Percentiles rank a stretch among this genome's conserved stretches.
These are phyloP conservation scores for Eutrema yunnanense DNA, from an alignment of 345 rosid species.

Conservation along the genomic window DNA sequence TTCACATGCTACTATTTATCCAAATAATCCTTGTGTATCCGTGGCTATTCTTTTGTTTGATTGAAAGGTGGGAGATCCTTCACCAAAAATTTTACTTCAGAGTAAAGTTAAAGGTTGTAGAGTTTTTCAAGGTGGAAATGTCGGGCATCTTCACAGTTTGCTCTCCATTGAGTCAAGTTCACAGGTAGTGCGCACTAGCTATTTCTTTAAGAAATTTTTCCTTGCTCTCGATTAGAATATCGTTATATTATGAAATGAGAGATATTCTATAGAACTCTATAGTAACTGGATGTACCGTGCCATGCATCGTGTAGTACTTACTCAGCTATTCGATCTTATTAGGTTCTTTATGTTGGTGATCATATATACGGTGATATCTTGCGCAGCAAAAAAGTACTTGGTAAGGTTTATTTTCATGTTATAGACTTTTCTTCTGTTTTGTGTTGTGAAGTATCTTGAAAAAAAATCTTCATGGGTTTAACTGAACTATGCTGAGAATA, in stretches of 20 bases:
- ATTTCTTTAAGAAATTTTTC: neutral
- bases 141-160: constrained; percentile 89
- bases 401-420: constrained; percentile 34
- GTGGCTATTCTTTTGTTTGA: neutral
- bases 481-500: neutral
- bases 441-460: neutral
- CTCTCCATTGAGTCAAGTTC: constrained; percentile 93
- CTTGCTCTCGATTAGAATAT: neutral
- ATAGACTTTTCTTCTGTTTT: neutral
- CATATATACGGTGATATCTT: constrained; percentile 96
- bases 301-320: neutral
- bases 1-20: neutral
- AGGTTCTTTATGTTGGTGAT: constrained; percentile 98
- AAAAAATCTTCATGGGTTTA: neutral
- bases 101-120: constrained; percentile 39
- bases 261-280: neutral
- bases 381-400: constrained; percentile 95
- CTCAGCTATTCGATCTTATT: constrained; percentile 6
- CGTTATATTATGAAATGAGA: neutral
- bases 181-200: constrained; percentile 47
- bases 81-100: constrained; percentile 39
- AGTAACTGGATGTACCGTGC: neutral
- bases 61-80: constrained; percentile 56
- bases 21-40: neutral
- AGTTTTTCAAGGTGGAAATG: constrained; percentile 95